Evolutionary conservation across 2,329 filamentous ascomycete genomes (phyloP).

Genomic region (Emmonsia crescens): DNA sequence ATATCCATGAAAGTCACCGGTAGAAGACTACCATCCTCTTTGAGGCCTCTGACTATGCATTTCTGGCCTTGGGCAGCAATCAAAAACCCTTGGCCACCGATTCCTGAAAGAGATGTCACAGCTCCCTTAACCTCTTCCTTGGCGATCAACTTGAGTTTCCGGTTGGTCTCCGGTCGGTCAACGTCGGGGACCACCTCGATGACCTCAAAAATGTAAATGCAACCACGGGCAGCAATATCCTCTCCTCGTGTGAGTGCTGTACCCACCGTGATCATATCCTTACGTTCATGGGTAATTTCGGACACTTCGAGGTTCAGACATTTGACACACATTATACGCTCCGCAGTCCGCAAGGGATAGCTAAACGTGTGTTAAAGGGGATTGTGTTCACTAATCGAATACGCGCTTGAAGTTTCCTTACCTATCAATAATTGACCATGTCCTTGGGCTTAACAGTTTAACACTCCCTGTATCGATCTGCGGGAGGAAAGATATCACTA

Average conservation of each 20-base stretch:
- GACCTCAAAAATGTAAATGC: constrained; percentile 83
- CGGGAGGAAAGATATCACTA: constrained; percentile 50
- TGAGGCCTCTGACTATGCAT: constrained; percentile 89
- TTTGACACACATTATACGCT: constrained; percentile 71
- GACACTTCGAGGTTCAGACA: constrained; percentile 80
- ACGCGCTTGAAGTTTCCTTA: constrained; percentile 16
- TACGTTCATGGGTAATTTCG: constrained; percentile 78
- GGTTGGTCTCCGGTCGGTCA: constrained; percentile 71
- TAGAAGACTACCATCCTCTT: constrained; percentile 84
- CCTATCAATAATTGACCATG: constrained; percentile 68
- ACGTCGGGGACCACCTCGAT: constrained; percentile 86
- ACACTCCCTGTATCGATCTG: constrained; percentile 60
- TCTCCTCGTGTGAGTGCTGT: constrained; percentile 82
- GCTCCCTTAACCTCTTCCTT: constrained; percentile 88
- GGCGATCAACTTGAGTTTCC: constrained; percentile 72
- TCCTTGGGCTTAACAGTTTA: constrained; percentile 66
- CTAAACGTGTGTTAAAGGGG: constrained; percentile 18
- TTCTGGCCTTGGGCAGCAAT: constrained; percentile 91
- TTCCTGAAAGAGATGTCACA: constrained; percentile 73
- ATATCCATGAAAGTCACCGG: constrained; percentile 97
- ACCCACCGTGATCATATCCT: constrained; percentile 70
- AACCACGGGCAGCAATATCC: constrained; percentile 74
- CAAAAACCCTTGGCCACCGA: constrained; percentile 79
- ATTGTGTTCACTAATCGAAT: background rate
- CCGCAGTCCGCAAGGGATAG: constrained; percentile 59